phyloP scores from a whole-genome alignment of 228 moss, liverwort and hornwort species.

The Sphagnum magellanicum region DNA sequence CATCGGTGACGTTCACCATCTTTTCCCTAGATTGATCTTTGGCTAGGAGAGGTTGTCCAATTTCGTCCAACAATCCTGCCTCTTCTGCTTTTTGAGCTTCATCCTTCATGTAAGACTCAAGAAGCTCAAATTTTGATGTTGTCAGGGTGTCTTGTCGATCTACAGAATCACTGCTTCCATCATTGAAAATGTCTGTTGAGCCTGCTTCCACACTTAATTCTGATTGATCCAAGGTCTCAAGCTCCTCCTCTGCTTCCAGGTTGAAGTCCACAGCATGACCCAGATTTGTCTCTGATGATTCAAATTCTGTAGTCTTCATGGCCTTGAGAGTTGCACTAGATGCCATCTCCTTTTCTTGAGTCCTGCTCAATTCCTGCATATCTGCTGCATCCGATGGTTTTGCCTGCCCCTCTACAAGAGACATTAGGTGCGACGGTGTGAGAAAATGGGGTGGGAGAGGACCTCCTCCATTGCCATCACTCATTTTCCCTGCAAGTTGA shows the following conservation, averaged over 20 bases:
- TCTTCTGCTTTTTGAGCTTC: constrained; percentile 34
- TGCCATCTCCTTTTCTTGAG: background rate
- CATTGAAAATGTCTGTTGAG: constrained; percentile 4
- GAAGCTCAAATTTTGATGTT: constrained; percentile 5
- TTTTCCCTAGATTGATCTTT: constrained; percentile 36
- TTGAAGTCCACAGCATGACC: constrained; percentile 1
- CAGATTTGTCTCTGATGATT: background rate
- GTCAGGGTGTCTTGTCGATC: background rate
- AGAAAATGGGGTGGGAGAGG: constrained; percentile 10
- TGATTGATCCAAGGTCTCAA: background rate
- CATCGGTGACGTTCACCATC: constrained; percentile 20
- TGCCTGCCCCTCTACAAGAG: constrained; percentile 5
- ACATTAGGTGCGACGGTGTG: constrained; percentile 8
- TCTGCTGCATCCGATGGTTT: constrained; percentile 1
- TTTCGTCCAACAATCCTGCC: constrained; percentile 35
- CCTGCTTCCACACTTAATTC: constrained; percentile 10
- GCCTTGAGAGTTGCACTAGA: background rate
- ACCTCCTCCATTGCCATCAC: background rate
- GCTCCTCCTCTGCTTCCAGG: background rate
- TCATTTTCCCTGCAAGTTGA: too few relatives aligned
- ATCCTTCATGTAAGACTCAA: constrained; percentile 10
- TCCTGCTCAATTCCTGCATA: background rate
- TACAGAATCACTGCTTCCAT: background rate
- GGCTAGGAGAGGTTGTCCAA: constrained; percentile 22
- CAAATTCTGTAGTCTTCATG: background rate